These are phyloP conservation scores for Coemansia sp. DNA, from an alignment of 192 early-diverging fungal genomes.

Conservation along the genomic window DNA sequence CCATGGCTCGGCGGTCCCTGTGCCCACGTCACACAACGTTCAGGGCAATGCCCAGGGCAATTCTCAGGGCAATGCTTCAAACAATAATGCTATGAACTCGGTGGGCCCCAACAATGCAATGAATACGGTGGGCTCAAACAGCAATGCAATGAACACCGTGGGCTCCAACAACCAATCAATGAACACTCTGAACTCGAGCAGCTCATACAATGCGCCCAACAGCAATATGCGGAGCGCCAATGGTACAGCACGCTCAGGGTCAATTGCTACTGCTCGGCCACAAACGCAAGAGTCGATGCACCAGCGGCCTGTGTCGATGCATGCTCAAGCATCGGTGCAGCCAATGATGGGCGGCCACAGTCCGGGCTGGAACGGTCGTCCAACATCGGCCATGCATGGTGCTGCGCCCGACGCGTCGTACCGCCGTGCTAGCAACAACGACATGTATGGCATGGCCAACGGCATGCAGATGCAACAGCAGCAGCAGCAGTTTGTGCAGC, in stretches of 20 bases:
- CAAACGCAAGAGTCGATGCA: slow-evolving; percentile 33
- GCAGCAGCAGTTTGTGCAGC: slow-evolving; percentile 29
- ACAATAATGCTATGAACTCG: too few species aligned
- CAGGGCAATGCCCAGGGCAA: background rate
- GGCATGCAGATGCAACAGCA: slow-evolving; percentile 6
- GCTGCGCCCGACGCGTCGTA: slow-evolving; percentile 17
- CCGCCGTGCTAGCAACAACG: slow-evolving; percentile 48
- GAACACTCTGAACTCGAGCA: slow-evolving; percentile 1
- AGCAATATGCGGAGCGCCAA: slow-evolving; percentile 21
- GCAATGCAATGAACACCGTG: background rate
- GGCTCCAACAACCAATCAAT: background rate
- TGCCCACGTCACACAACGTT: background rate
- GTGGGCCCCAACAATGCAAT: too few species aligned
- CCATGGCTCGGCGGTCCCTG: background rate
- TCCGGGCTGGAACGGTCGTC: slow-evolving; percentile 34
- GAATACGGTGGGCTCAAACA: background rate
- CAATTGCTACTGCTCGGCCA: slow-evolving; percentile 20
- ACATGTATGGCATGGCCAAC: slow-evolving; percentile 37
- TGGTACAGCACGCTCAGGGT: slow-evolving; percentile 32
- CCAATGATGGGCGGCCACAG: slow-evolving; percentile 6
- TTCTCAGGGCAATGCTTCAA: too few species aligned
- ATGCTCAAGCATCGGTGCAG: slow-evolving; percentile 14
- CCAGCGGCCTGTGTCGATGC: slow-evolving; percentile 6
- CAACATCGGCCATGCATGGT: slow-evolving; percentile 44
- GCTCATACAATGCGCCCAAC: background rate